phyloP scores from a whole-genome alignment of 2,329 filamentous ascomycete genomes.

The Trichophyton schoenleinii region DNA sequence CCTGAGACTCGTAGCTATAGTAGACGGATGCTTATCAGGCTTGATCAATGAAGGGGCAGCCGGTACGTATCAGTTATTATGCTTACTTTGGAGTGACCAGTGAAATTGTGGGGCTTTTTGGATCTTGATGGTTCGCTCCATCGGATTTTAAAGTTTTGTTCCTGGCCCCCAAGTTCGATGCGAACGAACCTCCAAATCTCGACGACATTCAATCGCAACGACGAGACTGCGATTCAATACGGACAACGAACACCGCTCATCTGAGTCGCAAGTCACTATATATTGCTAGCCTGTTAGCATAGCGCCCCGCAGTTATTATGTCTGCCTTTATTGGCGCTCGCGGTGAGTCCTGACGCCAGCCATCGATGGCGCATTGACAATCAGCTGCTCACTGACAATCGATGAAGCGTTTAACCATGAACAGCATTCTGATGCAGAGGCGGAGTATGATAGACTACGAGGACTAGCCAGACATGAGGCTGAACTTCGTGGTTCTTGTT shows the following conservation, averaged over 20 bases:
- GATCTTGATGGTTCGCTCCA: neutral
- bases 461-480: slow-evolving; percentile 71
- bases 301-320: slow-evolving; percentile 21
- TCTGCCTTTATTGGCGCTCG: slow-evolving; percentile 28
- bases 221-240: neutral
- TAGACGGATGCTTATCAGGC: neutral
- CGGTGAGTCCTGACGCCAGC: slow-evolving; percentile 19
- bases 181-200: neutral
- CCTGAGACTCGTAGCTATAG: too few species aligned
- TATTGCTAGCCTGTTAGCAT: neutral
- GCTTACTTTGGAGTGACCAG: too few species aligned
- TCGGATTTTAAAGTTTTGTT: neutral
- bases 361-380: neutral
- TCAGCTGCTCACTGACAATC: neutral
- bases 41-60: too few species aligned
- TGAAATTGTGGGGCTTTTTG: neutral
- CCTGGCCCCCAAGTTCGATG: neutral
- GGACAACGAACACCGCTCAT: neutral
- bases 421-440: slow-evolving; percentile 55
- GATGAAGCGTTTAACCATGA: slow-evolving; percentile 62
- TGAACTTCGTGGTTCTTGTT: slow-evolving; percentile 62
- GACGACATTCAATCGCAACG: neutral
- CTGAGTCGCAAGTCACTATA: neutral
- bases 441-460: slow-evolving; percentile 84
- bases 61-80: too few species aligned